These are phyloP conservation scores for Hypoxylon trugodes DNA, from an alignment of 495 filamentous ascomycete species.

Conservation along the genomic window DNA sequence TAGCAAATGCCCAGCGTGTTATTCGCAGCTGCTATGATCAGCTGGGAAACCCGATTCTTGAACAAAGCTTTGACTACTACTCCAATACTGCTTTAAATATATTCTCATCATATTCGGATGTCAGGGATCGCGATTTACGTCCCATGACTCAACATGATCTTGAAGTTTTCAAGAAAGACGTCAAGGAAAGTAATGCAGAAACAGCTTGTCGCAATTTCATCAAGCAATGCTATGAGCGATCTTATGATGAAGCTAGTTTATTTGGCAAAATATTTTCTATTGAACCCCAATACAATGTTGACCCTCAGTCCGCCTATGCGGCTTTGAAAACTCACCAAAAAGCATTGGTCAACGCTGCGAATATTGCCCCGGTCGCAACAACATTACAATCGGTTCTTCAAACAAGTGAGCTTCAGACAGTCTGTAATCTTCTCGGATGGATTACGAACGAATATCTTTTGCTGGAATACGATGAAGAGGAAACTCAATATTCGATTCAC, in stretches of 20 bases:
- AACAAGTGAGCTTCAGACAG: slow-evolving; percentile 51
- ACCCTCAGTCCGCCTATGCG: slow-evolving; percentile 53
- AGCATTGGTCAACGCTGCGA: slow-evolving; percentile 52
- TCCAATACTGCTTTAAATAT: slow-evolving; percentile 65
- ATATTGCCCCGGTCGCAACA: slow-evolving; percentile 56
- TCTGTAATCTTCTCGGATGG: slow-evolving; percentile 82
- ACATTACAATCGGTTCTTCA: slow-evolving; percentile 55
- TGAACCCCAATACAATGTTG: slow-evolving; percentile 55
- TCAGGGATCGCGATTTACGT: slow-evolving; percentile 59
- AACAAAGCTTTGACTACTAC: slow-evolving; percentile 62
- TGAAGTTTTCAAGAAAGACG: slow-evolving; percentile 57
- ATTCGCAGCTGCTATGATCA: slow-evolving; percentile 68
- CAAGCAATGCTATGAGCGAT: slow-evolving; percentile 59
- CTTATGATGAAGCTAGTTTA: slow-evolving; percentile 56
- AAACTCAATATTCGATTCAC: slow-evolving; percentile 76
- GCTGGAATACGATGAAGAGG: slow-evolving; percentile 75
- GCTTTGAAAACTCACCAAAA: slow-evolving; percentile 52
- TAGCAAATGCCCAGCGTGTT: slow-evolving; percentile 56
- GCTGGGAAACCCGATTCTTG: slow-evolving; percentile 64
- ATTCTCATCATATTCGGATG: slow-evolving; percentile 54
- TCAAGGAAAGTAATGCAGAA: slow-evolving; percentile 53
- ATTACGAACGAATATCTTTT: slow-evolving; percentile 83
- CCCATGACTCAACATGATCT: slow-evolving; percentile 63
- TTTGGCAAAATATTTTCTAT: slow-evolving; percentile 59
- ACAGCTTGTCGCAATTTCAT: slow-evolving; percentile 57